Evolutionary conservation across 805 yeast species (phyloP), one percentile per base, ranked within the genome.

Genomic region (Huiozyma naganishii): DNA sequence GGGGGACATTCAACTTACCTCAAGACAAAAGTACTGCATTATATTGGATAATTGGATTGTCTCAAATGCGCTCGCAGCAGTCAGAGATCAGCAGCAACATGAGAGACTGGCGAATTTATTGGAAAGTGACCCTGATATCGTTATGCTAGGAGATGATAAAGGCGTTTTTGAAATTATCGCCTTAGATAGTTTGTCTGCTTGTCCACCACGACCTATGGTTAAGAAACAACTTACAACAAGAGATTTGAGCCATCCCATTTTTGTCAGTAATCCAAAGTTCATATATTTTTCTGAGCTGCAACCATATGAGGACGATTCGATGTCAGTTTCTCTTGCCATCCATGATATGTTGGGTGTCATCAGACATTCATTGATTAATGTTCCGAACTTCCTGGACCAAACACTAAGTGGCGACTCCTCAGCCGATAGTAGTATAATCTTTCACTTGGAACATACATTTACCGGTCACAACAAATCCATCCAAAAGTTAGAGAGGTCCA

Each of bases 381-480:
- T 59, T 7, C 37, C 52, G 44, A 30, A 54, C 37, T 30, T 64
- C 42, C 32, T 61, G 52, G 29, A 46, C 43, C 40, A 43, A 32
- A 8, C 43, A 28, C 40, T 37, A 6, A 30, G 36, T 23, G 30
- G 28, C 30, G n/a, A 17, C 11, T 49, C 48, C 5, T 38, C 49
- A 6, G 29, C 37, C 2, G 37, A 49, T 6, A 9, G 3, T 30
- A 9, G 9, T 11, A 39, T 52, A 6, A 45, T 54, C 0, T 66
- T 62, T 4, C 42, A 46, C 5, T 50, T 79, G 7, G 65, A 69
- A 27, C 72, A 79, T 48, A 79, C 82, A 51, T 75, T 81, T 43
- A 86, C 94, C 1, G 97, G 97, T 1, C 96, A 88, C 57, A 74
- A 77, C 44, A 88, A 88, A 56, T 84, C 95, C 0, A 79, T 89